A percentile compares a stretch with the other conserved stretches of the same genome.
Conservation (phyloP, 164 flowering plant species). For the Tetracentron sinense region DNA sequence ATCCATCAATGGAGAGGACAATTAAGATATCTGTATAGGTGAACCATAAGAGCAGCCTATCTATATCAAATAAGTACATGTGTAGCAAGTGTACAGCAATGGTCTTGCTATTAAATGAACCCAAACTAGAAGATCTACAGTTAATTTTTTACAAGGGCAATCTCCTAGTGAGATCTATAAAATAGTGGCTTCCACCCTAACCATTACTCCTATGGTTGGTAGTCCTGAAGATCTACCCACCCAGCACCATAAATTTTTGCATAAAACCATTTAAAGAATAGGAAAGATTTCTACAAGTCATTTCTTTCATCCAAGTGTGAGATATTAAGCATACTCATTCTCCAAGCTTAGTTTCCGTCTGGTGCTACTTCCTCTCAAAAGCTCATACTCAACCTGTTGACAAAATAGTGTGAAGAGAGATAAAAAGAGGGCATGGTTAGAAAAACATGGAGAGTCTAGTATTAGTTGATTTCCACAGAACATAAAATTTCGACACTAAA, state of each 20-base stretch:
- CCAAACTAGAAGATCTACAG: too few species aligned
- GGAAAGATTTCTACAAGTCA: neutral
- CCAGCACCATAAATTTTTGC: neutral
- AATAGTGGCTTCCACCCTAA: neutral
- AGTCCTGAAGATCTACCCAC: neutral
- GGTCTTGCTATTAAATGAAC: too few species aligned
- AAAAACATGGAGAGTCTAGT: neutral
- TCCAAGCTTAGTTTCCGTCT: conserved; percentile 59
- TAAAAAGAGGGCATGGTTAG: neutral
- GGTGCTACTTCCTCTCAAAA: conserved; percentile 53
- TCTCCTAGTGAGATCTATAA: neutral
- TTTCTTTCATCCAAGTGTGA: neutral
- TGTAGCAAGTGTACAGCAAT: too few species aligned
- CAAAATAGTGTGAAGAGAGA: conserved; percentile 2
- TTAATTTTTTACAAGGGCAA: too few species aligned
- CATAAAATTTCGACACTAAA: neutral
- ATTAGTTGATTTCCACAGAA: neutral
- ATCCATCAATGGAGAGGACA: too few species aligned
- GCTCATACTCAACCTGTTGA: conserved; percentile 72
- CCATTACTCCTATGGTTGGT: neutral
- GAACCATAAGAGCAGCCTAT: too few species aligned
- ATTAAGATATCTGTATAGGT: too few species aligned
- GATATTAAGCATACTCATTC: conserved; percentile 57
- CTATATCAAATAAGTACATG: too few species aligned
- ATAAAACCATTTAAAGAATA: neutral